Evolutionary conservation across 768 basidiomycete genomes (phyloP), one percentile per base, ranked within the genome.

Genomic region (Steccherinum ochraceum): DNA sequence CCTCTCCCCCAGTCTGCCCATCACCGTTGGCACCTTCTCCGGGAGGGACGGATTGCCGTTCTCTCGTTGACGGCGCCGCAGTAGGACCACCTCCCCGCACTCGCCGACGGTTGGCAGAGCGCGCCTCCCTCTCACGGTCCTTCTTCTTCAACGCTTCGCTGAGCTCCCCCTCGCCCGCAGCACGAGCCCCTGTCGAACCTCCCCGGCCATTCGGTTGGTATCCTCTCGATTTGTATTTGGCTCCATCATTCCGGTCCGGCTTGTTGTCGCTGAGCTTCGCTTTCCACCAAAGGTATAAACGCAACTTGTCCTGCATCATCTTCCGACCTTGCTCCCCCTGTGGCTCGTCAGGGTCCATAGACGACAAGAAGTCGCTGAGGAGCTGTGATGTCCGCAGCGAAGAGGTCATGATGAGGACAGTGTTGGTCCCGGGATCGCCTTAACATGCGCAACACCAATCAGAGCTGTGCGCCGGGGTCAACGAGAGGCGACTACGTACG

Each of bases 371-470:
- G 53, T 93, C 86, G 2, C 81, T 81, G 19, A 98, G 69, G 41
- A 88, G 76, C 18, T 75, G 74, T 58, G 85, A 86, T 0, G 87
- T 87, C 27, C 83, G 76, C 16, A 84, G 76, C 0, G 93, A 92
- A 0, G 85, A 82, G 2, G 86, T 81, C 93, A 99, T 95, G 50
- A 98, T 73, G 24, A 98, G 79, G 7, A 94, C 78, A 2, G 80
- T 81, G 58, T 97, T 86, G 18, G 78, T 79, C 2, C 84, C 86
- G 2, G 75, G 76, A n/a, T 58, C 58, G 19, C 55, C 67, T 68
- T 30, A 24, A 41, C n/a, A n/a, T 35, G 7, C 18, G 19, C 12
- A n/a, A 44, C 12, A 5, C 19, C 7, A 16, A 23, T 44, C 24
- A 55, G 26, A 39, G 21, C 40, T 5, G 16, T 43, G 10, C 21